Base-by-base conservation (phyloP, 75 land plant species). In the Cunninghamia lanceolata region DNA sequence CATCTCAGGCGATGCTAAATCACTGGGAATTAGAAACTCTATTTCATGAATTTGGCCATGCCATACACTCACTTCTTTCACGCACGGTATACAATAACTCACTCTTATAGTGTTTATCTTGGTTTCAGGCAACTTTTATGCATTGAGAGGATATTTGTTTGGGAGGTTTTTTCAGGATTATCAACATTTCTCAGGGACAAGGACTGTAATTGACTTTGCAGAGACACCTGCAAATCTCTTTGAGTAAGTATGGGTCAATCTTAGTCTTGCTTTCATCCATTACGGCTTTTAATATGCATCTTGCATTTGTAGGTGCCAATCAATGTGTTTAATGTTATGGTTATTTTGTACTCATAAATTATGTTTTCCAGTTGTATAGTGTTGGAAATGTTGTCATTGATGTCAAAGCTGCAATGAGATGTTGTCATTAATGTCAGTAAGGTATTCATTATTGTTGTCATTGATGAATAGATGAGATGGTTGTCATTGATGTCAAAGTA, bases 21-120 rank as follows among this genome's bases (percentile, higher is more conserved):
- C 99, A 98, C 66, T 94, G 90, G 86, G 99, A 98, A 86, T 88
- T 98, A 73, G 99, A 95, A 89, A 93, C 94, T 30, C 94, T 98
- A 76, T 98, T 98, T 85, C 99, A 98, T 90, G 99, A 98, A 89
- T 98, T 98, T 91, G 99, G 99, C 71, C 99, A 98, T 90, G 99
- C 99, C 83, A 92, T 98, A 88, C 99, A 98, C 88, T 96, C 99
- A 2, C 87, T 98, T 54, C 94, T 98, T 56, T 97, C 99, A 84
- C 91, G 97, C 88, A 96, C 99, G 93, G 99, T 98, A 91, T 81
- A 59, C 10, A 77, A 3, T 35, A 53, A 47, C 40, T 83, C 53
- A 32, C 47, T n/a, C 30, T 21, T 45, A 14, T 10, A 21, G 39
- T 85, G 84, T 83, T 45, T 79, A 47, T 82, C 46, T 21, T 50